Base-by-base conservation (phyloP, 768 basidiomycete genomes). In the Xanthoconium purpureum region DNA sequence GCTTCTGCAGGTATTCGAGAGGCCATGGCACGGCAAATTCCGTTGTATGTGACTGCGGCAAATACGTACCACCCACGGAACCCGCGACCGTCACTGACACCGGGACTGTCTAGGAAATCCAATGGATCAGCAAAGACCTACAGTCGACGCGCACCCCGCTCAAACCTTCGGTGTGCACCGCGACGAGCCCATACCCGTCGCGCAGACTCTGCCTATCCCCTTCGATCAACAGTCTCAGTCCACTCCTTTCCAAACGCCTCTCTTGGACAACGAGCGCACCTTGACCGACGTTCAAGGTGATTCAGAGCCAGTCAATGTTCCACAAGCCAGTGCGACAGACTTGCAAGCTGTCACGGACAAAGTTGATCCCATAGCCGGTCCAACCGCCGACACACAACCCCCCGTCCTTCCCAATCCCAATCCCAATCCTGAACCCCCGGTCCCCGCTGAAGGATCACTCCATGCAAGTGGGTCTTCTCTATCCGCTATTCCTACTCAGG, bases 1-100 rank as follows among this genome's bases (percentile, higher is more conserved):
- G 87, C 89, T 36, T 62, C 78, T 30, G 71, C 55, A 8, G 91
- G 91, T 29, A 88, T 61, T 15, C 60, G 49, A 6, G 49, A 57
- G 20, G 57, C 57, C 52, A 68, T 63, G 33, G 24, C 43, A 29
- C 67, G 71, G 69, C 67, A 73, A 73, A 56, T 54, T 60, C 71
- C 69, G 69, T 36, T 14, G 37, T 12, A 10, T 24, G 44, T 45
- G 38, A 39, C 38, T 39, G 38, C 38, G 38, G n/a, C 38, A 39
- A n/a, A 39, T 17, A 6, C 33, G 8, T 35, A 38, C 42, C 18
- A 24, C 24, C 24, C 24, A 24, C 24, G 4, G 24, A 24, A 24
- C 4, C 4, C 40, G 36, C 28, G n/a, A 24, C 40, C 28, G 35
- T 39, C 53, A n/a, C 42, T 24, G 17, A 37, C 10, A 47, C 47